Evolutionary conservation across 2,329 filamentous ascomycete genomes (phyloP), one percentile per base, ranked within the genome.

Genomic region (Akanthomyces muscarius): DNA sequence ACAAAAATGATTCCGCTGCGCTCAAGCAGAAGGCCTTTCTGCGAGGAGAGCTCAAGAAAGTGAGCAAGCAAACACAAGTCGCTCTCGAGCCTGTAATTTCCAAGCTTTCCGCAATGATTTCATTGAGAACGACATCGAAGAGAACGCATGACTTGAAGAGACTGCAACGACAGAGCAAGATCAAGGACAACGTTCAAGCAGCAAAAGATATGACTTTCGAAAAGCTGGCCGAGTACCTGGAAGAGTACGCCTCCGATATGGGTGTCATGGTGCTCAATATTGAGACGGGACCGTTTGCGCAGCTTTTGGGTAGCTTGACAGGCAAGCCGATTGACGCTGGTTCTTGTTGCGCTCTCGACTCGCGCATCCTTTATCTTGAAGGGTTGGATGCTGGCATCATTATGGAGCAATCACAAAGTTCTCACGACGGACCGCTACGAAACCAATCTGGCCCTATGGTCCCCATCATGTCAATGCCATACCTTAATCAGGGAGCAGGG

Each of bases 221-320:
- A 38, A 66, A 59, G 30, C 41, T 67, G 53, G 65, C 61, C 18
- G 66, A 53, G 14, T 64, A 65, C 21, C 65, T 67, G 18, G 66
- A 67, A 33, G 51, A 53, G 2, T 48, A 65, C 51, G 66, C 66
- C 21, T 44, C 36, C 33, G 63, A 67, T 5, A 66, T 67, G 65
- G 66, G 65, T 33, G 66, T 66, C 30, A 66, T 67, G 66, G 51
- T 67, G 25, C 23, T 67, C 41, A 67, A 66, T 41, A 65, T 67
- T 48, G 55, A 67, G 33, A 63, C 53, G 2, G 56, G 18, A 2
- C 62, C 66, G 33, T 67, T 66, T 33, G 36, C 25, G 1, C n/a
- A 61, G 52, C 54, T 67, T 5, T 56, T 67, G 55, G 10, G 48
- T 4, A 65, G 63, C 33, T 33, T 66, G 45, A 48, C 60, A 1